Evolutionary conservation across 2,329 filamentous ascomycete species (phyloP), one percentile per base, ranked within the genome.

Genomic region (Arthroderma sp.): DNA sequence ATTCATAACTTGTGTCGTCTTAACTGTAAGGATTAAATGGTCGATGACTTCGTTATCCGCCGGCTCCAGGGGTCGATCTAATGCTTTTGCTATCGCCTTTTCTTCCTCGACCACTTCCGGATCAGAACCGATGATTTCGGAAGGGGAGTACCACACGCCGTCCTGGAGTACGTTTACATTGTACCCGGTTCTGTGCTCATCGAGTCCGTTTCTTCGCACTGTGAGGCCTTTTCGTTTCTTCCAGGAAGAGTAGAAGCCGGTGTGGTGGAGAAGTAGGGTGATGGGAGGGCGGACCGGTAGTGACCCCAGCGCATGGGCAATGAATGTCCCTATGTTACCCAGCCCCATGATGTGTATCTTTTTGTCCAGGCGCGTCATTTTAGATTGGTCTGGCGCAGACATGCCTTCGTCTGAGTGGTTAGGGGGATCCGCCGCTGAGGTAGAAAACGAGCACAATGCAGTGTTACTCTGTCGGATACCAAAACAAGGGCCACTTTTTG

Each of bases 301-400:
- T 15, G 74, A 71, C 22, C 77, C 74, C 7, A 95, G 68, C 22
- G 78, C 77, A 58, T 82, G 80, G 28, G 88, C 86, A 51, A 88
- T 77, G 28, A 95, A 75, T 37, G 78, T 78, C 9, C 87, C 88
- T 8, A 94, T 70, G 58, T 86, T 93, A 32, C 88, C 88, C 7
- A 83, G 59, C 7, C 89, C 88, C 3, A 94, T 66, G 40, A 95
- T 73, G 56, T 91, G 78, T 49, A 94, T 80, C 80, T 73, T 48
- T 68, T 57, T 33, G 51, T 39, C 6, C 50, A 46, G 27, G n/a
- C 7, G 41, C 32, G 28, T 37, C 8, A 27, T 34, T 44, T 45
- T 33, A 11, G 32, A 34, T 34, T 34, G 32, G 11, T 9, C 9
- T 34, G 8, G 8, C 3, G 32, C 11, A 34, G 32, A 9, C 32